A percentile compares a stretch with the other conserved stretches of the same genome.
Conservation (phyloP, 2,329 filamentous ascomycete species). For the Lecanosticta acicola region DNA sequence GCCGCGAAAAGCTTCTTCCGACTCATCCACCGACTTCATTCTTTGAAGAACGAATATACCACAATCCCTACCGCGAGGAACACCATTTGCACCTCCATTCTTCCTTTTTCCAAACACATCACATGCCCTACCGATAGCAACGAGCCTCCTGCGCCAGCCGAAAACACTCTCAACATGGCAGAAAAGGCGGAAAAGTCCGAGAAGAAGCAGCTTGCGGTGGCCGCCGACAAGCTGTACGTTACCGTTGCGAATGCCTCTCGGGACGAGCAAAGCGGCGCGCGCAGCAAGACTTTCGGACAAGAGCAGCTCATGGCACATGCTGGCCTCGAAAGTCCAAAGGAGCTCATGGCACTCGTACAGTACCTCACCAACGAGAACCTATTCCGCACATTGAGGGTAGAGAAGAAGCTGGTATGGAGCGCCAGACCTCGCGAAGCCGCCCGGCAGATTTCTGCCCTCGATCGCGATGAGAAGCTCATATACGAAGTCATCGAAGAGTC, state of each 20-base stretch:
- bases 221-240: constrained; percentile 28
- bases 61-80: too few species aligned
- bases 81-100: too few species aligned
- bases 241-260: constrained; percentile 18
- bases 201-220: constrained; percentile 17
- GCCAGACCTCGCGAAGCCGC: constrained; percentile 23
- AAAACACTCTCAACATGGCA: not conserved
- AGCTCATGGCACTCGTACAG: constrained; percentile 29
- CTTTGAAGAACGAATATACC: not conserved
- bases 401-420: constrained; percentile 28
- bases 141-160: not conserved
- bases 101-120: not conserved
- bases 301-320: constrained; percentile 27
- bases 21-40: not conserved
- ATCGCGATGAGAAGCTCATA: constrained; percentile 71
- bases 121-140: not conserved
- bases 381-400: constrained; percentile 29
- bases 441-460: constrained; percentile 42
- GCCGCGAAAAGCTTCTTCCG: not conserved
- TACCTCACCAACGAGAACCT: constrained; percentile 29
- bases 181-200: too few species aligned
- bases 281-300: constrained; percentile 30
- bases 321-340: constrained; percentile 14
- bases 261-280: constrained; percentile 20
- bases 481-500: constrained; percentile 86